Conservation (phyloP, 129 eudicot species). For the Centaurea solstitialis region DNA sequence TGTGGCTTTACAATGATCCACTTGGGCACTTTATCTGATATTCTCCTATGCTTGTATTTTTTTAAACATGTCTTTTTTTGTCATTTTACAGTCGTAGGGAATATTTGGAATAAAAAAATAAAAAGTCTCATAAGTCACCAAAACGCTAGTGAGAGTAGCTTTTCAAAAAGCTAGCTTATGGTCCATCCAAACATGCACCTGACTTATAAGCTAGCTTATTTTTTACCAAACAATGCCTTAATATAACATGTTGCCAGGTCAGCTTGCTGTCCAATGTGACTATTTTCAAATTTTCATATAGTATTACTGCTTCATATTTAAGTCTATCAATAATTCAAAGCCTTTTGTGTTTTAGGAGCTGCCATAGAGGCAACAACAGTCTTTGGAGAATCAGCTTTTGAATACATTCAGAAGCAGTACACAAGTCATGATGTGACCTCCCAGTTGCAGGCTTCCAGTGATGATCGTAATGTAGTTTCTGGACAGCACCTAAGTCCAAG, state of each 20-base stretch:
- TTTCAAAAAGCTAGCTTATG: too few relatives aligned
- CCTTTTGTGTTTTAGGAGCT: conserved; percentile 53
- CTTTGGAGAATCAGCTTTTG: conserved; percentile 83
- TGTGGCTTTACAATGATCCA: conserved; percentile 4
- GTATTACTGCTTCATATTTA: neutral
- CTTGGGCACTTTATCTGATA: neutral
- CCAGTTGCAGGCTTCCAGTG: conserved; percentile 43
- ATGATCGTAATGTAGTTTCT: conserved; percentile 50
- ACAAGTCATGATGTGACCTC: conserved; percentile 49
- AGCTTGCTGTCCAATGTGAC: neutral
- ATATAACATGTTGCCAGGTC: neutral
- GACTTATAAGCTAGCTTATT: too few relatives aligned
- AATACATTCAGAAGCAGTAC: conserved; percentile 78
- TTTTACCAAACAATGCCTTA: too few relatives aligned
- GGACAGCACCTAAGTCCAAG: conserved; percentile 63
- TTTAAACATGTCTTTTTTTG: too few relatives aligned
- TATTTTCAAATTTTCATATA: neutral
- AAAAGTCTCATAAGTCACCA: too few relatives aligned
- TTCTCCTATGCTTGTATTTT: neutral
- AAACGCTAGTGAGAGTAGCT: too few relatives aligned
- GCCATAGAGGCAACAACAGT: conserved; percentile 84
- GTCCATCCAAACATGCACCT: too few relatives aligned
- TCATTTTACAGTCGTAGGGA: too few relatives aligned
- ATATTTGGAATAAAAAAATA: too few relatives aligned
- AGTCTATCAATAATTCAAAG: neutral